Base-by-base conservation (phyloP, 2,329 filamentous ascomycete species). In the Endocalyx cinctus region DNA sequence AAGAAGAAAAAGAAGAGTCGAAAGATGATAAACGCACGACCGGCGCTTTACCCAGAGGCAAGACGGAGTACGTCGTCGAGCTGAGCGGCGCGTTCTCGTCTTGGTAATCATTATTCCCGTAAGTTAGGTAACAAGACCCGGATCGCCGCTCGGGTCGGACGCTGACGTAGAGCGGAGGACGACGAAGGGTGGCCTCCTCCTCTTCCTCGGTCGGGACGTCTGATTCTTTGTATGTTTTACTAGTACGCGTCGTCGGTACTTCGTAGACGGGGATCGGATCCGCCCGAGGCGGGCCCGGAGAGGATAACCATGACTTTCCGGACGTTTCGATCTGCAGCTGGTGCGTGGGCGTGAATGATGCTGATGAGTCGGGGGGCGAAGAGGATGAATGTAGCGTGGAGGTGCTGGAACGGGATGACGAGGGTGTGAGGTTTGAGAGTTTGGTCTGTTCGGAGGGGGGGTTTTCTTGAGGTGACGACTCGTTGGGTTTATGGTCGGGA, bases 151-250 rank as follows among this genome's bases (percentile, higher is more conserved):
- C 54, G 10, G 62, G 61, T 4, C 76, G 69, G 17, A 70, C 56
- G 16, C 74, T 79, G 10, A 67, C 47, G 54, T 77, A 81, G 17
- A 61, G 64, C 2, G 67, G 44, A 3, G n/a, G n/a, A n/a, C n/a
- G n/a, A n/a, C n/a, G n/a, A n/a, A n/a, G n/a, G n/a, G n/a, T n/a
- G n/a, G n/a, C n/a, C n/a, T n/a, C n/a, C n/a, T n/a, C n/a, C n/a
- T n/a, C n/a, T n/a, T n/a, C n/a, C n/a, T n/a, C 55, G 54, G 10
- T 59, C 64, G 22, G 67, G 51, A 3, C 50, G 52, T 10, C 61
- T 62, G 16, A 65, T 54, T 6, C 48, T 22, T 29, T 52, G 43
- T 37, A 50, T 45, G 29, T 65, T 54, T 1, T 40, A 39, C 17
- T 58, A 63, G 27, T 62, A n/a, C n/a, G n/a, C n/a, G n/a, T 47